phyloP scores from a whole-genome alignment of 495 filamentous ascomycete genomes.

The Pyrenula aspistea region DNA sequence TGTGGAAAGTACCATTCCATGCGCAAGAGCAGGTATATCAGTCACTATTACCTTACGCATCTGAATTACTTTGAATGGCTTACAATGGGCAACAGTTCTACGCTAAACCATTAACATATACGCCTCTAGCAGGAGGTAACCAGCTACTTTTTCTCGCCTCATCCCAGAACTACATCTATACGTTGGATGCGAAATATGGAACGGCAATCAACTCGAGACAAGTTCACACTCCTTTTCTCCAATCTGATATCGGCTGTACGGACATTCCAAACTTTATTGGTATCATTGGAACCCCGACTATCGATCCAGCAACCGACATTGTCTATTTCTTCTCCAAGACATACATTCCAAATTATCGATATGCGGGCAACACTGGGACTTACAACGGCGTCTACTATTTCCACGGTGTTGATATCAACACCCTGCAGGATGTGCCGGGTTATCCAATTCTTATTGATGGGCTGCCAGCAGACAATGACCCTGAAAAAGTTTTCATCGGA shows the following conservation, averaged over 20 bases:
- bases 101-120: slow-evolving; percentile 30
- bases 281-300: slow-evolving; percentile 24
- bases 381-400: slow-evolving; percentile 20
- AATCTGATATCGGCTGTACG: slow-evolving; percentile 23
- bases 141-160: slow-evolving; percentile 30
- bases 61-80: no score
- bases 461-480: slow-evolving; percentile 17
- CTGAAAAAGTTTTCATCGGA: slow-evolving; percentile 19
- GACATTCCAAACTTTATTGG: slow-evolving; percentile 26
- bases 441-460: slow-evolving; percentile 20
- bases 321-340: slow-evolving; percentile 27
- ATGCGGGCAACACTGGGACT: slow-evolving; percentile 6
- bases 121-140: slow-evolving; percentile 13
- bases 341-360: slow-evolving; percentile 14
- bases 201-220: slow-evolving; percentile 14
- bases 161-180: slow-evolving; percentile 22
- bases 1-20: slow-evolving; percentile 17
- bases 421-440: slow-evolving; percentile 17
- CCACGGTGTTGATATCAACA: slow-evolving; percentile 22
- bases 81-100: slow-evolving; percentile 13
- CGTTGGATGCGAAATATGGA: slow-evolving; percentile 24
- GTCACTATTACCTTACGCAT: no score
- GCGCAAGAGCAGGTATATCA: slow-evolving; percentile 12
- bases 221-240: slow-evolving; percentile 20
- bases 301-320: slow-evolving; percentile 22